Evolutionary conservation across 495 filamentous ascomycete species (phyloP).

Genomic region (Penicillium canariense): DNA sequence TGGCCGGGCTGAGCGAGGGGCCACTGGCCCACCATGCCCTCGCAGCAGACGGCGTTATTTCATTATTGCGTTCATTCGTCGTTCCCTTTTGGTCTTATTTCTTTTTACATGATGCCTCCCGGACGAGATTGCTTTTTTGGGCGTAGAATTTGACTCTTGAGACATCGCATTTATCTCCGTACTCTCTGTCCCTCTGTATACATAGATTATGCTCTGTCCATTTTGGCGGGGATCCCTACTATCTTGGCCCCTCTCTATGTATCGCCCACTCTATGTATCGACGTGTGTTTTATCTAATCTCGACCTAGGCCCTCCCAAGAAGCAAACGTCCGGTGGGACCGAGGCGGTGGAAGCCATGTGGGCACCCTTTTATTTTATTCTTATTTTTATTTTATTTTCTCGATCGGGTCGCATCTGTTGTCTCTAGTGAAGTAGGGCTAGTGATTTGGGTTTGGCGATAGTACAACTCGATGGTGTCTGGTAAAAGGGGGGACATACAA

Average conservation of each 20-base stretch:
- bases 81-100: neutral
- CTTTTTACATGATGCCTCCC: neutral
- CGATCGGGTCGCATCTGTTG: constrained; percentile 2
- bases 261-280: neutral
- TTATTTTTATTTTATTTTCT: constrained; percentile 27
- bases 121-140: neutral
- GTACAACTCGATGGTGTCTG: constrained; percentile 29
- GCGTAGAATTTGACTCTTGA: neutral
- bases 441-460: constrained; percentile 9
- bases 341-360: constrained; percentile 34
- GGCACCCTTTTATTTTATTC: neutral
- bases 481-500: constrained; percentile 14
- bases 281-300: constrained; percentile 2
- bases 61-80: neutral
- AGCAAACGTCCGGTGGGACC: constrained; percentile 18
- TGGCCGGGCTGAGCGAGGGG: constrained; percentile 2
- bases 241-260: neutral
- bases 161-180: neutral
- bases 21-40: neutral
- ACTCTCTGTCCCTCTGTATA: neutral
- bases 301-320: neutral
- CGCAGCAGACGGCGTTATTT: neutral
- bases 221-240: neutral
- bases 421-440: constrained; percentile 3
- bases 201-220: constrained; percentile 1